A percentile compares a stretch with the other conserved stretches of the same genome.
phyloP scores from a whole-genome alignment of 140 eudicot genomes.

The Erigeron philadelphicus region DNA sequence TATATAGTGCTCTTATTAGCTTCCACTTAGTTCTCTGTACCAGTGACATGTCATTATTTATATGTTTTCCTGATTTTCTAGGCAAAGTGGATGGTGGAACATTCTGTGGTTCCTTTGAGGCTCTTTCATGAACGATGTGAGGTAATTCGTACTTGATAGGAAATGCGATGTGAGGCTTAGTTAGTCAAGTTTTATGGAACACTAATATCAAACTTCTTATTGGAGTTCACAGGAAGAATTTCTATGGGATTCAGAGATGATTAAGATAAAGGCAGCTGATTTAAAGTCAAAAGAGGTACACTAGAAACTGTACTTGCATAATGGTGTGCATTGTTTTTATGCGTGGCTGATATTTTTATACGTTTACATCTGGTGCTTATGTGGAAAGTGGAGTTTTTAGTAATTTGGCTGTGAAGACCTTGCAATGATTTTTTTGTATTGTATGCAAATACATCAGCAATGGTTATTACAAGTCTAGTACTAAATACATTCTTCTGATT shows the following conservation, averaged over 20 bases:
- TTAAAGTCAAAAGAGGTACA: conserved; percentile 94
- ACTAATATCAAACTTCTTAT: conserved; percentile 26
- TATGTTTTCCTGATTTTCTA: conserved; percentile 29
- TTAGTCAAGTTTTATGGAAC: conserved; percentile 13
- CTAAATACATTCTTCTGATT: conserved; percentile 7
- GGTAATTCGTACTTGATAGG: conserved; percentile 37
- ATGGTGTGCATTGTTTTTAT: background rate
- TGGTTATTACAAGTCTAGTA: background rate
- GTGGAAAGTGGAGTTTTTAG: background rate
- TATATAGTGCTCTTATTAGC: background rate
- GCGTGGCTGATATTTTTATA: conserved; percentile 8
- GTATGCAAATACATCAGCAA: conserved; percentile 6
- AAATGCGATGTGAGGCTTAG: conserved; percentile 2
- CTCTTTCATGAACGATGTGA: conserved; percentile 98
- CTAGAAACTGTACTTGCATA: conserved; percentile 17
- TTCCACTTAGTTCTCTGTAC: background rate
- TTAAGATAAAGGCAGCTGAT: conserved; percentile 94
- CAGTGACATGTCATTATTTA: conserved; percentile 15
- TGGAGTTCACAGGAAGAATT: conserved; percentile 73
- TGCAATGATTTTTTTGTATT: background rate
- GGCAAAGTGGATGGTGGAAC: conserved; percentile 98
- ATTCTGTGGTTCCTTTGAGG: conserved; percentile 74
- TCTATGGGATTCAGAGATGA: conserved; percentile 93
- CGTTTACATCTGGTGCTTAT: conserved; percentile 7
- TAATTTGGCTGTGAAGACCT: background rate